Evolutionary conservation across 148 eudicot genomes (phyloP), one percentile per base, ranked within the genome.

Genomic region (Simmondsia chinensis): DNA sequence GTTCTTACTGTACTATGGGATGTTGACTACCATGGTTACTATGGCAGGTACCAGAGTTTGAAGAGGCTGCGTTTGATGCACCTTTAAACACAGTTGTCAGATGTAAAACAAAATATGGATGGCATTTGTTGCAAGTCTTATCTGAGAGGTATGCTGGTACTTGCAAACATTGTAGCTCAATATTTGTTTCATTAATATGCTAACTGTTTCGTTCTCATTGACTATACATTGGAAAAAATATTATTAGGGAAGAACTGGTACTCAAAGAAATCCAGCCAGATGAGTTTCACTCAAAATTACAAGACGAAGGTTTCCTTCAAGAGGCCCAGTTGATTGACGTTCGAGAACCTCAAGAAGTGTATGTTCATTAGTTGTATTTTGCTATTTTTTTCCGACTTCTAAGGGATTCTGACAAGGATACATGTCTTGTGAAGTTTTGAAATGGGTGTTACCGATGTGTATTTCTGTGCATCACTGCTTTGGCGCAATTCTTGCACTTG

Each of bases 331-430:
- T 89, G 64, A 89, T 89, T 48, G 97, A 89, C 74, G 95, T 89
- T 47, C 73, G 95, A 69, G 97, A 89, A 64, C 97, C 95, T 4
- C 76, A 81, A 21, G 97, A 89, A 84, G 79, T 89, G 95, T 89
- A 89, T 44, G 82, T 32, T 45, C 20, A 23, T 33, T 18, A 34
- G 6, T 46, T n/a, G 42, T 41, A 30, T 39, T 24, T 28, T 26
- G 8, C 17, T 16, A 17, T 39, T 46, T 35, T 6, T 17, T 35
- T n/a, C n/a, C n/a, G n/a, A n/a, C n/a, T n/a, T n/a, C n/a, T n/a
- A n/a, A n/a, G n/a, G n/a, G n/a, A n/a, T n/a, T n/a, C n/a, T n/a
- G n/a, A n/a, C n/a, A n/a, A n/a, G n/a, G n/a, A n/a, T n/a, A n/a
- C n/a, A n/a, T n/a, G n/a, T n/a, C n/a, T n/a, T n/a, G n/a, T n/a